Percentiles rank a stretch among this genome's conserved stretches.
Conservation (phyloP, 208 protist genomes). For the Acanthamoeba triangularis region DNA sequence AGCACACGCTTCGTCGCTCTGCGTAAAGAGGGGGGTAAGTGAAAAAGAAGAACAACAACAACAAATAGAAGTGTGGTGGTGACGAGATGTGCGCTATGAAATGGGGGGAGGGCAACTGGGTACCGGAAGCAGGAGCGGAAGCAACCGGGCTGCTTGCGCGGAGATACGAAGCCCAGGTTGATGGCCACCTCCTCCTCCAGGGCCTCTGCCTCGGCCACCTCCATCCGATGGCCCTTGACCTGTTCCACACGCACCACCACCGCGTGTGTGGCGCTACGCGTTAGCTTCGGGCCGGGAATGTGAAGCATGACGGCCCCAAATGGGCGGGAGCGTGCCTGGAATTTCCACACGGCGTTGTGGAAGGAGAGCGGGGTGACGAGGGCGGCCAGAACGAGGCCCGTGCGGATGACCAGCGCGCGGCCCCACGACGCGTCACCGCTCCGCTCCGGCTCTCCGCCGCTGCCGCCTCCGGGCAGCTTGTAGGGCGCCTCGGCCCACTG, state of each 20-base stretch:
- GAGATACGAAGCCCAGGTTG: slow-evolving; percentile 39
- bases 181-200: slow-evolving; percentile 45
- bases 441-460: background rate
- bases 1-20: slow-evolving; percentile 7
- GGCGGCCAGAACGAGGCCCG: slow-evolving; percentile 17
- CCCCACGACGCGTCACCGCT: background rate
- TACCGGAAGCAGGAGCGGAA: slow-evolving; percentile 38
- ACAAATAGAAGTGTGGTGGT: too few species aligned
- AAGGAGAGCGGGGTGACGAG: slow-evolving; percentile 53
- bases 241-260: background rate
- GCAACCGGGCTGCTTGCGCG: background rate
- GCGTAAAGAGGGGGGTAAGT: background rate
- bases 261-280: background rate
- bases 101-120: too few species aligned
- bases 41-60: background rate
- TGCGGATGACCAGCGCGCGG: background rate
- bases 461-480: background rate
- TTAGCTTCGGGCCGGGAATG: background rate
- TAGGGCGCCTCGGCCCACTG: background rate
- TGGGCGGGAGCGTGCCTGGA: background rate
- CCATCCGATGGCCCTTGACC: slow-evolving; percentile 9
- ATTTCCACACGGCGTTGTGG: slow-evolving; percentile 55
- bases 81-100: too few species aligned
- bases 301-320: too few species aligned
- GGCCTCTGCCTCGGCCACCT: background rate